Percentiles rank a stretch among this genome's conserved stretches.
Conservation (phyloP, 176 grass and related monocot species). For the Otatea glauca region DNA sequence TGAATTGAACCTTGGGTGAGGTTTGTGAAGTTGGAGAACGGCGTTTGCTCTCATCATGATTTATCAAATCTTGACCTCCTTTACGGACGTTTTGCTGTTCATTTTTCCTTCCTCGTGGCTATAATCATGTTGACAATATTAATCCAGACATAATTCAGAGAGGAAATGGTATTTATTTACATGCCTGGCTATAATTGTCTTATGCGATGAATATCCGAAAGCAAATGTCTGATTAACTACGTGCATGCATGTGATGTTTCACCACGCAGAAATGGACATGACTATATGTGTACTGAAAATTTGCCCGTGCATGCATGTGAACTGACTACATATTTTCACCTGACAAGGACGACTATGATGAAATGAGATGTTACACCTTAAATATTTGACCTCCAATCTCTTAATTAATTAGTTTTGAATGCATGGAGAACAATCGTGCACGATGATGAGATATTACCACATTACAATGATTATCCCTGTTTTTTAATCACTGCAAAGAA, state of each 20-base stretch:
- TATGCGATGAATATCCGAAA: not conserved
- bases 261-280: not conserved
- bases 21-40: slow-evolving; percentile 52
- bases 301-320: not conserved
- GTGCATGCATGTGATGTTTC: not conserved
- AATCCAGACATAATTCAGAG: not conserved
- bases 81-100: slow-evolving; percentile 49
- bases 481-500: slow-evolving; percentile 1
- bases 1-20: slow-evolving; percentile 49
- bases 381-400: not conserved
- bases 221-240: not conserved
- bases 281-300: not conserved
- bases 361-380: slow-evolving; percentile 21
- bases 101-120: slow-evolving; percentile 54
- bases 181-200: not conserved
- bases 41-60: slow-evolving; percentile 46
- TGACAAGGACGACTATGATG: not conserved
- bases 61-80: slow-evolving; percentile 38
- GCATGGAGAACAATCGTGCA: not conserved
- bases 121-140: not conserved
- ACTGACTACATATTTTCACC: not conserved
- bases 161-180: too few species aligned
- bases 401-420: not conserved
- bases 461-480: not conserved
- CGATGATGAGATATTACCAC: slow-evolving; percentile 8